These are phyloP conservation scores for Austropuccinia psidii DNA, from an alignment of 1,284 basidiomycete genomes.

Conservation along the genomic window DNA sequence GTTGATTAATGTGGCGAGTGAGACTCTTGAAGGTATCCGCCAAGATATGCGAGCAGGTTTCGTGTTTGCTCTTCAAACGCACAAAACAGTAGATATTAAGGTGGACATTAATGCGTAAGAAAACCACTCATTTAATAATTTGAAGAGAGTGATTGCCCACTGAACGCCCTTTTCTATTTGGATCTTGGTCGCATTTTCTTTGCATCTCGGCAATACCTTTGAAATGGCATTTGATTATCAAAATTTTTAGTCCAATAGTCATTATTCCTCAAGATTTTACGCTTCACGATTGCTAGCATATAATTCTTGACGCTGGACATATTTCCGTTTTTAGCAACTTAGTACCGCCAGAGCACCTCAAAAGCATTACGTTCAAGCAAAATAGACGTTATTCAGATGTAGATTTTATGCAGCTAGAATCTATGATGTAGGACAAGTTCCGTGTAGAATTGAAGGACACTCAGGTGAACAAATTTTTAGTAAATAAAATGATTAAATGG, in stretches of 20 bases:
- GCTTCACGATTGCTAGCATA: constrained; percentile 67
- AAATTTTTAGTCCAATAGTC: constrained; percentile 62
- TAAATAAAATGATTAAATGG: too few relatives aligned
- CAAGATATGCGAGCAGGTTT: too few relatives aligned
- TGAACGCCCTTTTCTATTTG: too few relatives aligned
- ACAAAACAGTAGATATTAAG: too few relatives aligned
- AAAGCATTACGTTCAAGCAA: constrained; percentile 74
- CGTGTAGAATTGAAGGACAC: constrained; percentile 77
- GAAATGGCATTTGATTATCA: background rate
- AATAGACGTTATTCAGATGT: constrained; percentile 78
- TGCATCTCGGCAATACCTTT: background rate
- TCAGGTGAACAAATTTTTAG: constrained; percentile 59
- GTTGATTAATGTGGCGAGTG: too few relatives aligned
- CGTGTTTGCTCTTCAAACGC: too few relatives aligned
- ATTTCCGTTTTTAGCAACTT: constrained; percentile 87
- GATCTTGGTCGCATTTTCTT: too few relatives aligned
- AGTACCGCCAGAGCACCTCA: constrained; percentile 72
- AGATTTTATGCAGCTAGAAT: constrained; percentile 80
- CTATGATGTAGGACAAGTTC: constrained; percentile 93
- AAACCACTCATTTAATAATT: too few relatives aligned
- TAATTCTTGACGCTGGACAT: constrained; percentile 94
- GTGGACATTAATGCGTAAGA: too few relatives aligned
- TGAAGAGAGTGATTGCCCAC: too few relatives aligned
- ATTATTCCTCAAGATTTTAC: constrained; percentile 84
- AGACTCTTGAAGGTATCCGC: too few relatives aligned